phyloP scores from a whole-genome alignment of 163 green algal genomes.

The Scenedesmus sp. region DNA sequence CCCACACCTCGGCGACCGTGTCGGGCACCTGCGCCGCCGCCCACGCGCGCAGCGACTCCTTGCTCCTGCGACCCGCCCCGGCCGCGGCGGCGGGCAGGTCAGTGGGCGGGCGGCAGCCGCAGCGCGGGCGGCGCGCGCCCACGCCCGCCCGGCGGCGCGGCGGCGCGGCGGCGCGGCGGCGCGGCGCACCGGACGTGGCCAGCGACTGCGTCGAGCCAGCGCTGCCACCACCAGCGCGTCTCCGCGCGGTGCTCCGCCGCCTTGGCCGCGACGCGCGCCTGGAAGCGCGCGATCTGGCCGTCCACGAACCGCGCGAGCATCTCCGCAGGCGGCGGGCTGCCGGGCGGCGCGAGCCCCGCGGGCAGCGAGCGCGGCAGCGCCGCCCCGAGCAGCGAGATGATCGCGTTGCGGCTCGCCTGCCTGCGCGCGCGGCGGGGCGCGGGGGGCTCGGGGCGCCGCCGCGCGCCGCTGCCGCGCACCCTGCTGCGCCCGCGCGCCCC shows the following conservation, averaged over 20 bases:
- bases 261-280: constrained; percentile 58
- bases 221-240: constrained; percentile 57
- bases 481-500: not conserved
- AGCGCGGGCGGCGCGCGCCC: not conserved
- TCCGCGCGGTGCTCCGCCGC: constrained; percentile 49
- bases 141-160: not conserved
- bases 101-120: not conserved
- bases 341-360: constrained; percentile 3
- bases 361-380: constrained; percentile 64
- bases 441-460: not conserved
- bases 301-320: constrained; percentile 71
- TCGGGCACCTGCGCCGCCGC: constrained; percentile 48
- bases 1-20: constrained; percentile 65
- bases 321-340: constrained; percentile 47
- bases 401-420: constrained; percentile 57
- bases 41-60: constrained; percentile 42
- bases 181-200: constrained; percentile 45
- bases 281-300: constrained; percentile 74
- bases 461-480: not conserved
- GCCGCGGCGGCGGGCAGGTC: not conserved
- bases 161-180: no score
- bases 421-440: constrained; percentile 62
- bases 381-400: constrained; percentile 67
- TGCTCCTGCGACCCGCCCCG: constrained; percentile 17
- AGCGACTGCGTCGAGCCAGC: constrained; percentile 25